Conservation (phyloP, 768 basidiomycete genomes). For the Serendipita sp. region DNA sequence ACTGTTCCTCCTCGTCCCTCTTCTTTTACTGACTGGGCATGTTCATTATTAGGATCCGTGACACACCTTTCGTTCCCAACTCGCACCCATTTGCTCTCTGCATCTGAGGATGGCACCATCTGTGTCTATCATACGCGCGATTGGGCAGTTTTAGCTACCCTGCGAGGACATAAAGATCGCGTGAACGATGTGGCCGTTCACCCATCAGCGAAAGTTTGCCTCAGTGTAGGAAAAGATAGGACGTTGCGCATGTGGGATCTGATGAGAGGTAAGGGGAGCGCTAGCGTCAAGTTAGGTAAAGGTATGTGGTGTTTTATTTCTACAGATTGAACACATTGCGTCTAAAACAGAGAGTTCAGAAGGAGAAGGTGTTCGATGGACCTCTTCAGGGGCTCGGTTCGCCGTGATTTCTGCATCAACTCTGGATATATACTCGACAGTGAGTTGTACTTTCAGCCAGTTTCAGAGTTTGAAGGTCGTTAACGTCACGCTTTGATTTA, state of each 20-base stretch:
- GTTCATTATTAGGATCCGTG: slow-evolving; percentile 53
- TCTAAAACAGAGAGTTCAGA: slow-evolving; percentile 30
- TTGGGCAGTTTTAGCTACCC: slow-evolving; percentile 72
- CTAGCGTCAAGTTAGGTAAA: slow-evolving; percentile 77
- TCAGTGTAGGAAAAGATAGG: slow-evolving; percentile 81
- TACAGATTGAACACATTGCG: not conserved
- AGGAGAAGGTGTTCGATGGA: slow-evolving; percentile 87
- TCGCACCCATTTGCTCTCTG: slow-evolving; percentile 75
- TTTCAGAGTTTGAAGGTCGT: not conserved
- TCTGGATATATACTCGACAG: slow-evolving; percentile 73
- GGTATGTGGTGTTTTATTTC: slow-evolving; percentile 23
- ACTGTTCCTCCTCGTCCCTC: not conserved
- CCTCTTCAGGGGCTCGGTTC: slow-evolving; percentile 57
- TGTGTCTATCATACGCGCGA: slow-evolving; percentile 85
- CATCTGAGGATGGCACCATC: slow-evolving; percentile 84
- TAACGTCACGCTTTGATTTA: slow-evolving; percentile 18
- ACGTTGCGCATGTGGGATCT: slow-evolving; percentile 97
- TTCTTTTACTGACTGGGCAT: not conserved
- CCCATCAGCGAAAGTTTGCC: slow-evolving; percentile 77
- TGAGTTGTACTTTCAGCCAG: slow-evolving; percentile 19
- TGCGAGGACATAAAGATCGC: slow-evolving; percentile 88
- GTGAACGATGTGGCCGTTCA: slow-evolving; percentile 86
- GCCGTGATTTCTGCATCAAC: slow-evolving; percentile 59
- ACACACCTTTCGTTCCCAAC: slow-evolving; percentile 77
- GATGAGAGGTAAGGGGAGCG: slow-evolving; percentile 81